phyloP scores from a whole-genome alignment of 257 asterid species.

The Gardenia jasminoides region DNA sequence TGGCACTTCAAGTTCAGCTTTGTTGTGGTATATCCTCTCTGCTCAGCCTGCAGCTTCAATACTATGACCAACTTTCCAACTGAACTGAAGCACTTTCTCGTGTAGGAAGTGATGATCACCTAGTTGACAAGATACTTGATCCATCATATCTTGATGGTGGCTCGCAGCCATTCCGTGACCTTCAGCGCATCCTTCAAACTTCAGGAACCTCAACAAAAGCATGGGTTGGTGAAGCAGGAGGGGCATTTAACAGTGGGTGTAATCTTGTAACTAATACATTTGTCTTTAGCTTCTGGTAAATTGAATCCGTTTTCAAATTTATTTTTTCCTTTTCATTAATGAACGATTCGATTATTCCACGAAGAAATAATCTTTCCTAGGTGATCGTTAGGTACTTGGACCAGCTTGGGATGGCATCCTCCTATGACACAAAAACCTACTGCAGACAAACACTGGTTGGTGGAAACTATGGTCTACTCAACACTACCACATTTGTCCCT shows the following conservation, averaged over 20 bases:
- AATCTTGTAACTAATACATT: conserved; percentile 71
- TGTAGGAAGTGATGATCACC: conserved; percentile 62
- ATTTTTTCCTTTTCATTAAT: background rate
- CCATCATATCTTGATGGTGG: conserved; percentile 66
- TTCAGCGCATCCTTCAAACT: conserved; percentile 41
- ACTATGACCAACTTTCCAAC: background rate
- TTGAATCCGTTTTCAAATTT: background rate
- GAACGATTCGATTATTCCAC: background rate
- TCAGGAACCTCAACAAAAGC: conserved; percentile 45
- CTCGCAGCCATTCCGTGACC: conserved; percentile 48
- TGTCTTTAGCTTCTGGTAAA: conserved; percentile 82
- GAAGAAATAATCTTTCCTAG: conserved; percentile 3
- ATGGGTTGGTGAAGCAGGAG: conserved; percentile 90
- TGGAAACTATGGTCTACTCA: conserved; percentile 85
- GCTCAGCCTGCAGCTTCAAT: background rate
- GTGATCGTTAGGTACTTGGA: conserved; percentile 63
- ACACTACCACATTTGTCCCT: conserved; percentile 58
- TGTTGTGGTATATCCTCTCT: background rate
- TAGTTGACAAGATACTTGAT: conserved; percentile 68
- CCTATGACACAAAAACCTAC: conserved; percentile 65
- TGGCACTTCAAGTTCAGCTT: background rate
- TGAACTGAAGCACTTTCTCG: background rate
- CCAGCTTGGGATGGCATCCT: conserved; percentile 87
- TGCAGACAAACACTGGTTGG: conserved; percentile 89
- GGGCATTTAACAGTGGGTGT: conserved; percentile 83